These are phyloP conservation scores for Colletotrichum sp. DNA, from an alignment of 2,329 filamentous ascomycete genomes.

Conservation along the genomic window DNA sequence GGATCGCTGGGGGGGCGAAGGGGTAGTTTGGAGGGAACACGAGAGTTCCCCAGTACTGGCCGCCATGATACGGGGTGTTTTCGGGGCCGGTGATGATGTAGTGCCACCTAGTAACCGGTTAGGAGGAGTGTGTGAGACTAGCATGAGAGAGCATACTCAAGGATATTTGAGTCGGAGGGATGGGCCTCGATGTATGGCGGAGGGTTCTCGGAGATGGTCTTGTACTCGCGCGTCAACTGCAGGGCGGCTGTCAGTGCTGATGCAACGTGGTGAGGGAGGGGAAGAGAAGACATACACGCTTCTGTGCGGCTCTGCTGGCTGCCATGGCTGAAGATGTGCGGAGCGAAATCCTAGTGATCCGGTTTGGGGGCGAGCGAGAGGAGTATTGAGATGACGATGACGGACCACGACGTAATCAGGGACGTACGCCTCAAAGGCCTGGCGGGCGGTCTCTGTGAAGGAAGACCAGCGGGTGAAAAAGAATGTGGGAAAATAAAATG, in stretches of 20 bases:
- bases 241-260: conserved; percentile 24
- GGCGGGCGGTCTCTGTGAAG: not conserved
- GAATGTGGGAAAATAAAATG: conserved; percentile 5
- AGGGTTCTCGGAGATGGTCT: conserved; percentile 72
- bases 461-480: conserved; percentile 19
- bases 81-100: conserved; percentile 96
- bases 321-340: conserved; percentile 54
- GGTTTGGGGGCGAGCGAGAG: not conserved
- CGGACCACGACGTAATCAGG: conserved; percentile 20
- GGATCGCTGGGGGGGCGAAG: conserved; percentile 94
- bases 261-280: not conserved
- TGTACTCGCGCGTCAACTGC: conserved; percentile 67
- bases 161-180: conserved; percentile 87
- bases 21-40: conserved; percentile 97
- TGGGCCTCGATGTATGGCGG: conserved; percentile 90
- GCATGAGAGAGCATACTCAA: conserved; percentile 65
- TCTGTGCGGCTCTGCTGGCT: conserved; percentile 72
- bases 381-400: not conserved
- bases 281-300: conserved; percentile 58
- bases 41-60: conserved; percentile 98
- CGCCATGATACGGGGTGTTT: conserved; percentile 89
- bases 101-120: conserved; percentile 71
- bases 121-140: not conserved
- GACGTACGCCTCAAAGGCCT: not conserved
- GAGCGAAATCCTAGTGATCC: not conserved